Conservation (phyloP, 371 early-diverging fungal species). For the Coemansia sp. region DNA sequence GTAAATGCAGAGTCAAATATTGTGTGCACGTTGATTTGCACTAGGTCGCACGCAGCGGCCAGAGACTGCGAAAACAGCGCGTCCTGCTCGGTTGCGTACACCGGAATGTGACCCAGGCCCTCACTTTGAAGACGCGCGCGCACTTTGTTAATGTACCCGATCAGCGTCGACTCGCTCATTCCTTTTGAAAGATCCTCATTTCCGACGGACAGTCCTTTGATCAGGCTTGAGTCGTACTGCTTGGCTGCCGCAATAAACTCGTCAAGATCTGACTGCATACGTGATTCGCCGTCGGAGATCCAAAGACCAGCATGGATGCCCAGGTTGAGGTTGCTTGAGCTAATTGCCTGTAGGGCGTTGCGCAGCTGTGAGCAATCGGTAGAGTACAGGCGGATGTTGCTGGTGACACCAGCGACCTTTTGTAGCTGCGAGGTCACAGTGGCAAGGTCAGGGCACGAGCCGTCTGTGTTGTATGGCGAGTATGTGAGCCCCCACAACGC, state of each 20-base stretch:
- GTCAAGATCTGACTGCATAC: conserved; percentile 43
- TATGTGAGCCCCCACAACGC: conserved; percentile 50
- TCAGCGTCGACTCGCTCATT: conserved; percentile 40
- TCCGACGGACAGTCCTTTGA: conserved; percentile 52
- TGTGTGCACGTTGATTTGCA: conserved; percentile 50
- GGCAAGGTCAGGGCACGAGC: conserved; percentile 42
- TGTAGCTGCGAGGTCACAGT: conserved; percentile 32
- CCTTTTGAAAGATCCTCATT: conserved; percentile 50
- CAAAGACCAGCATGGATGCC: conserved; percentile 50
- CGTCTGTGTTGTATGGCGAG: conserved; percentile 52
- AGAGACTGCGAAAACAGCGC: conserved; percentile 33
- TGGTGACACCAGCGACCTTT: conserved; percentile 35
- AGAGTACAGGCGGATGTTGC: conserved; percentile 52
- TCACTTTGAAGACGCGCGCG: conserved; percentile 40
- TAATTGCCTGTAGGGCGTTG: conserved; percentile 41
- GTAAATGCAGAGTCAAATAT: conserved; percentile 39
- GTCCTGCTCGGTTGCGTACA: conserved; percentile 51
- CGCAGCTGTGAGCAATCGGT: conserved; percentile 52
- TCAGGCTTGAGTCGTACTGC: conserved; percentile 19
- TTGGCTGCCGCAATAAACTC: conserved; percentile 47
- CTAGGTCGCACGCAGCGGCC: conserved; percentile 41
- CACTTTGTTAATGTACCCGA: conserved; percentile 44
- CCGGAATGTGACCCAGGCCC: conserved; percentile 45
- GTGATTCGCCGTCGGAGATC: conserved; percentile 33
- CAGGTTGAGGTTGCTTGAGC: conserved; percentile 23